Conservation (phyloP, 257 asterid genomes). For the Petrea volubilis region DNA sequence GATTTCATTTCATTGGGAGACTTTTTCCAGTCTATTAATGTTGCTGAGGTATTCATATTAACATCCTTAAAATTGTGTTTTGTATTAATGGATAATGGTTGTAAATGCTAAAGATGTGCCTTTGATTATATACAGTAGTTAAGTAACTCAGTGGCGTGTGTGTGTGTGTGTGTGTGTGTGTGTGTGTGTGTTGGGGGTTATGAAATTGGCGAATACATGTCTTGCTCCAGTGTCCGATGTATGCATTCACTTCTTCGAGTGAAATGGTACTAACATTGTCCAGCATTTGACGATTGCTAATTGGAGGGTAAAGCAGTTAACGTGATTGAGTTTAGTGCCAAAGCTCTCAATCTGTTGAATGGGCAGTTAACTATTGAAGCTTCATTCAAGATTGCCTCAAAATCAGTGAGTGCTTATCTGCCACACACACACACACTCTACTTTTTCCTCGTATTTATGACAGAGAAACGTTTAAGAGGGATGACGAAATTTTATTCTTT, state of each 20-base stretch:
- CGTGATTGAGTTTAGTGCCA: conserved; percentile 76
- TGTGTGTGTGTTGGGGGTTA: no score
- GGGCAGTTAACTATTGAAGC: conserved; percentile 80
- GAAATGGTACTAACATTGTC: no score
- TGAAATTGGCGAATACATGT: no score
- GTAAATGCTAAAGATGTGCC: not conserved
- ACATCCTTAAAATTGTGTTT: not conserved
- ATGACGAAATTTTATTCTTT: not conserved
- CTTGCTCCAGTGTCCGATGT: no score
- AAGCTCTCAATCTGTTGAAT: conserved; percentile 70
- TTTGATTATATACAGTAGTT: not conserved
- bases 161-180: no score
- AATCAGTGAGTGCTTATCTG: conserved; percentile 48
- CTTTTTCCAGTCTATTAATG: conserved; percentile 61
- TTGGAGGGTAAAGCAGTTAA: conserved; percentile 93
- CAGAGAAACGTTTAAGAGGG: not conserved
- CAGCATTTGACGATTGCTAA: conserved; percentile 34
- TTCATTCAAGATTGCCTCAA: conserved; percentile 68
- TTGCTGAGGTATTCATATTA: conserved; percentile 53
- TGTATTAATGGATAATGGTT: not conserved
- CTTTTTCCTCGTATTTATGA: not conserved
- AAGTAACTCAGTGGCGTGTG: not conserved
- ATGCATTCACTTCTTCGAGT: no score
- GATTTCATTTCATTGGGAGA: conserved; percentile 81
- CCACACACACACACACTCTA: not conserved